phyloP scores from a whole-genome alignment of 1,139 yeast species.

The Kodamaea alishanica region DNA sequence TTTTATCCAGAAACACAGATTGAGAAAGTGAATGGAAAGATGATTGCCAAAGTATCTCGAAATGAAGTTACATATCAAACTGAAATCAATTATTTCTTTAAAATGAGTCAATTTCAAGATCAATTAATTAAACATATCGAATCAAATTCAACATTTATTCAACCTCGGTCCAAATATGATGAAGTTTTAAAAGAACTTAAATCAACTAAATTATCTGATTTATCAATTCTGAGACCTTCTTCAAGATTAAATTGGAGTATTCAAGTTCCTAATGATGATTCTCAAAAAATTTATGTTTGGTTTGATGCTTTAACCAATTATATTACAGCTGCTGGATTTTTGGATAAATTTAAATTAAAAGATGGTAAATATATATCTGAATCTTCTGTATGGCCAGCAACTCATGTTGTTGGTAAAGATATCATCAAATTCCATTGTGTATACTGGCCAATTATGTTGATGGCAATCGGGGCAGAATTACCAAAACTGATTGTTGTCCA shows the following conservation, averaged over 20 bases:
- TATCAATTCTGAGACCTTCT: constrained; percentile 82
- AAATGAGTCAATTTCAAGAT: constrained; percentile 57
- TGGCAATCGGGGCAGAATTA: constrained; percentile 72
- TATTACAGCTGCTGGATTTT: constrained; percentile 70
- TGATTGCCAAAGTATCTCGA: constrained; percentile 69
- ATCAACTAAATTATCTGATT: constrained; percentile 49
- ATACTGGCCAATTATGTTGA: constrained; percentile 89
- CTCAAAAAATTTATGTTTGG: constrained; percentile 92
- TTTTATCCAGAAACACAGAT: constrained; percentile 85
- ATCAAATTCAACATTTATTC: constrained; percentile 53
- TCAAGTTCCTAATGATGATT: constrained; percentile 73
- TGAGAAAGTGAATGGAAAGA: constrained; percentile 41
- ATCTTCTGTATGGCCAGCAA: constrained; percentile 52
- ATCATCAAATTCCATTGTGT: constrained; percentile 83
- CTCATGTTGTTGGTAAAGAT: constrained; percentile 90
- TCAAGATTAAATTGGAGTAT: constrained; percentile 86
- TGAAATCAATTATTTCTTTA: constrained; percentile 86
- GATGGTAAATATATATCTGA: constrained; percentile 8
- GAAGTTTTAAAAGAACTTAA: constrained; percentile 60
- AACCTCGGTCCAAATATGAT: constrained; percentile 56
- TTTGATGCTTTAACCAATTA: constrained; percentile 91
- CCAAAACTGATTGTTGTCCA: constrained; percentile 83
- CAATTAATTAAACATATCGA: constrained; percentile 48
- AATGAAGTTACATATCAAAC: constrained; percentile 71
- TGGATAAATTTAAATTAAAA: constrained; percentile 21